Conservation (phyloP, 805 yeast genomes). For the Hanseniaspora taiwanica region DNA sequence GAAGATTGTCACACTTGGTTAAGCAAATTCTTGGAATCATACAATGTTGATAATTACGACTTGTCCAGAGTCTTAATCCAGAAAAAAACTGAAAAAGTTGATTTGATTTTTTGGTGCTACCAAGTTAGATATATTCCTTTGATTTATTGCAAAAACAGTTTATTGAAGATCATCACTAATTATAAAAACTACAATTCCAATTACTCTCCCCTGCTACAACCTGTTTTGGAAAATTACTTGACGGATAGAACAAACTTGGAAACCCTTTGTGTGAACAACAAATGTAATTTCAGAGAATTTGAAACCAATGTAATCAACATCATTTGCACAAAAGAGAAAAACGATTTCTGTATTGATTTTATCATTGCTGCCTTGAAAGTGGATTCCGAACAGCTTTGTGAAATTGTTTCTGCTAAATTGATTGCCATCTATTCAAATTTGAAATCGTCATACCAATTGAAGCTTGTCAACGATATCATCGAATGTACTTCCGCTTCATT, state of each 20-base stretch:
- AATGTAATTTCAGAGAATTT: constrained; percentile 37
- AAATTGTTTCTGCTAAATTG: constrained; percentile 37
- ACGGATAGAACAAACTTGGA: constrained; percentile 33
- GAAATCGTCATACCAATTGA: constrained; percentile 43
- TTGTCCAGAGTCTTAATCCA: constrained; percentile 30
- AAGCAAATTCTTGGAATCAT: constrained; percentile 29
- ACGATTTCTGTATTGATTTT: constrained; percentile 44
- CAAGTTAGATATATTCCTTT: constrained; percentile 44
- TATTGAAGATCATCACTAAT: constrained; percentile 34
- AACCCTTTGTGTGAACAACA: constrained; percentile 31
- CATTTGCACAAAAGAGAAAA: constrained; percentile 49
- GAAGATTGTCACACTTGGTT: constrained; percentile 44
- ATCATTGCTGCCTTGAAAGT: constrained; percentile 40
- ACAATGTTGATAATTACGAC: constrained; percentile 38
- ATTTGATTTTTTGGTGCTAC: constrained; percentile 52
- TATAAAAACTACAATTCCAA: constrained; percentile 16
- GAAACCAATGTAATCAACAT: constrained; percentile 47
- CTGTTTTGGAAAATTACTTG: constrained; percentile 33
- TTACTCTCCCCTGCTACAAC: constrained; percentile 35
- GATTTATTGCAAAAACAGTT: constrained; percentile 42
- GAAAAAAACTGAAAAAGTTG: constrained; percentile 45
- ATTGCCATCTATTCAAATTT: constrained; percentile 42
- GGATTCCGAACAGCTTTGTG: constrained; percentile 30
- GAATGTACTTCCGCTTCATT: constrained; percentile 33
- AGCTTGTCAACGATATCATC: constrained; percentile 45